Evolutionary conservation across 1,284 basidiomycete genomes (phyloP), one percentile per base, ranked within the genome.

Genomic region (Boletus calvinii): DNA sequence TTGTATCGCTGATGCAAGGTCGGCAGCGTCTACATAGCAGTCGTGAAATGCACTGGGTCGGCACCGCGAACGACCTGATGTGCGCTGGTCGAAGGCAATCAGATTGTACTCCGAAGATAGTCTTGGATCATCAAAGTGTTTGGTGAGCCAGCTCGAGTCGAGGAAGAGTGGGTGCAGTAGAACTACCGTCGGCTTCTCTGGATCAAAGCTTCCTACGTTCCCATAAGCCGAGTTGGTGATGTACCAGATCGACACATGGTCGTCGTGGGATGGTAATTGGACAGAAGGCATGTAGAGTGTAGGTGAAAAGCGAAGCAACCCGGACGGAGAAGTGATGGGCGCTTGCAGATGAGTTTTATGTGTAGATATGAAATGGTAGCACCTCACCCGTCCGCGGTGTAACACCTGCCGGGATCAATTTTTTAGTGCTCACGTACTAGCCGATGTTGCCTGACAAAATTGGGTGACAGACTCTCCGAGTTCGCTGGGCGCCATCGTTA

Each of bases 21-120:
- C 87, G 30, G 87, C 88, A 1, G 87, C 85, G 36, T 85, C 81
- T 2, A 88, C 85, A 79, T 86, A 90, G 46, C 77, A 77, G 66
- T 90, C 87, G 61, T 85, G 83, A 36, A 74, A 71, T 6, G 76
- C 78, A 45, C 71, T 80, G 9, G 77, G 77, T 48, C 79, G 74
- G 52, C 72, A 78, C 2, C 68, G 64, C 10, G 85, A 86, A 63
- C 72, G 76, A n/a, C 87, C 87, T n/a, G 75, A 73, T n/a, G 77
- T 75, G 7, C 87, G 79, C 58, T 81, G 78, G 65, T 90, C 88
- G 64, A 90, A 83, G 8, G 85, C 83, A 55, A 90, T 80, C 22
- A 90, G 64, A 63, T 90, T 90, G 67, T 76, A 88, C 34, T 72
- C 65, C 0, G 68, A 62, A 54, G 75, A 65, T 32, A 90, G 70